Percentiles rank a stretch among this genome's conserved stretches.
Evolutionary conservation across 345 rosid species (phyloP).

Genomic region (Aquilaria yunnanensis): DNA sequence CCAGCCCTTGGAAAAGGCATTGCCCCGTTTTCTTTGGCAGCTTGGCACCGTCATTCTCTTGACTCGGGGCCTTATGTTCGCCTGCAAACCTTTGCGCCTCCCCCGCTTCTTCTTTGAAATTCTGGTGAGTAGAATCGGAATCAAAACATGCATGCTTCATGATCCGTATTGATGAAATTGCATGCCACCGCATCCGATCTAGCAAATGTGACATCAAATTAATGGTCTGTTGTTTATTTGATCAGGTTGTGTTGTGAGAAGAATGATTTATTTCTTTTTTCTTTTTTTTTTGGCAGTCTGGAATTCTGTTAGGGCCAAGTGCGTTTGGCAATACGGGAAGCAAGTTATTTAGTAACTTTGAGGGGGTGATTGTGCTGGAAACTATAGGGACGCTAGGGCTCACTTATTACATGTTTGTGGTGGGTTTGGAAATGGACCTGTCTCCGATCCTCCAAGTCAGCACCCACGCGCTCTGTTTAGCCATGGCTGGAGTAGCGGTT

Average conservation of each 20-base stretch:
- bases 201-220: no score
- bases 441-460: no score
- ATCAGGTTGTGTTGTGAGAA: background rate
- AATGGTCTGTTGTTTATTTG: background rate
- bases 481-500: slow-evolving; percentile 22
- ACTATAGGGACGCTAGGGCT: slow-evolving; percentile 10
- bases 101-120: no score
- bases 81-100: no score
- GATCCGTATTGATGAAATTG: no score
- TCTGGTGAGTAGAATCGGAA: no score
- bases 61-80: no score
- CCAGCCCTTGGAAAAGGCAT: no score
- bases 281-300: slow-evolving; percentile 3
- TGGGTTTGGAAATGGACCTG: slow-evolving; percentile 13
- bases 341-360: background rate
- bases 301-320: slow-evolving; percentile 8
- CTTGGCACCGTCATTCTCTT: no score
- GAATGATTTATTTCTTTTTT: background rate
- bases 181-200: no score
- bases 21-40: no score
- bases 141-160: no score
- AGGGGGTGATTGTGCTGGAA: slow-evolving; percentile 7
- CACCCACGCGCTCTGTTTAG: slow-evolving; percentile 4
- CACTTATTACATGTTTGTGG: slow-evolving; percentile 15
- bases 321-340: background rate